Evolutionary conservation across 192 early-diverging fungal species (phyloP), one percentile per base, ranked within the genome.

Genomic region (Podila clonocystis): DNA sequence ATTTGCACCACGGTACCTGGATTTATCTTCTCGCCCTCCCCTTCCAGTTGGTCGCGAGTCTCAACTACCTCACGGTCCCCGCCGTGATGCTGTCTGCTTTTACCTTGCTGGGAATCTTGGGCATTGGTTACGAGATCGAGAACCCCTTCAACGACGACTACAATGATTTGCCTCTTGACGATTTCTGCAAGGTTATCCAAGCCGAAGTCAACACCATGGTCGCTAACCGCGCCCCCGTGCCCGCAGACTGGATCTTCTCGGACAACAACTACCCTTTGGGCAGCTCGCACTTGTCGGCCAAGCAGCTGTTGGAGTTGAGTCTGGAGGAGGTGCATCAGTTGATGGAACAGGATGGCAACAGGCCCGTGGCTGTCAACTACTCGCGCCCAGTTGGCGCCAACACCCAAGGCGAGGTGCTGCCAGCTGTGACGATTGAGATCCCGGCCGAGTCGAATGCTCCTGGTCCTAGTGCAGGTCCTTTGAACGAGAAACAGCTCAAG

Each of bases 91-190:
- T 96, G 20, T 83, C 89, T 9, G 79, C 91, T 3, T 94, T 95
- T 61, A 90, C 87, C 65, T 84, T 96, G 79, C 77, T 96, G 19
- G 96, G 96, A 73, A 93, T 97, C 67, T 91, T 95, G 59, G 76
- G 80, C 5, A 95, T 96, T 68, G 95, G 92, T 20, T 85, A 86
- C 20, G 93, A 96, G 83, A 96, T 97, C 65, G 95, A 97, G 82
- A 96, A 97, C 77, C 95, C 95, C 13, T 96, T 97, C 74, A 93
- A 93, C 31, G 85, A 88, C 72, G 93, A 95, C 63, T 82, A 80
- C 31, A 94, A 96, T 70, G 95, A 94, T 62, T 68, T 91, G 79
- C 83, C 85, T 4, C 70, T 90, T 26, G 86, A 87, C 52, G 70
- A 82, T 50, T 89, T 87, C 64, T 89, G 85, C 63, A 74, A 88